Base-by-base conservation (phyloP, 2,329 filamentous ascomycete species). In the Coniochaeta sp. region DNA sequence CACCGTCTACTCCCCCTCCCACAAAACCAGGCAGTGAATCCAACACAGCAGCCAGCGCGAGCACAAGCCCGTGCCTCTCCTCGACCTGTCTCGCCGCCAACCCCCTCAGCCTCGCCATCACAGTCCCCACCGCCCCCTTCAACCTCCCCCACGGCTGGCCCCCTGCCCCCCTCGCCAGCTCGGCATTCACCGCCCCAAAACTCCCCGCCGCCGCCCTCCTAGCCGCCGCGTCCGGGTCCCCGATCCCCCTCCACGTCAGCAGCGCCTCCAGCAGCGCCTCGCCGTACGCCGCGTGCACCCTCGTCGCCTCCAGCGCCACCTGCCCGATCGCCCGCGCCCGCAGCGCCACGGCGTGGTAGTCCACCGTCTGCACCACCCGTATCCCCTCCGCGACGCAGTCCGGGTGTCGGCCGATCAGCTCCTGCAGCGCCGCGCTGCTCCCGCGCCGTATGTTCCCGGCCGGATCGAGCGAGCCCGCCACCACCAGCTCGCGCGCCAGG, bases 301-400 rank as follows among this genome's bases (percentile, higher is more conserved):
- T 77, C 0, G 90, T 85, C 0, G 89, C 89, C 40, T 81, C 81
- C 14, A 85, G 76, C 0, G 90, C 87, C 12, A 98, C 91, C 55
- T 93, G 85, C 44, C 86, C 81, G 67, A 96, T 88, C 3, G 93
- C 93, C 65, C 90, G 84, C 17, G 89, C 88, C 26, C 93, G 84
- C n/a, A 96, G 81, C 2, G 95, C 93, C 22, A 99, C 92, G 40
- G 91, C 85, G 71, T 96, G 92, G 69, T 97, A 99, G 70, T 99
- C 95, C 1, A 98, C 90, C 1, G 85, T 83, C 70, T 98, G 95
- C 0, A 98, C 91, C 1, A 98, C 81, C 47, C 85, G 75, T 60
- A 99, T 98, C 0, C 93, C 95, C 67, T 92, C 80, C 17, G 82
- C 78, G 36, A 98, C 85, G 0, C 84, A 92, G 67, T 97, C 88